These are phyloP conservation scores for Penicillium crustosum DNA, from an alignment of 2,329 filamentous ascomycete genomes.

Conservation along the genomic window DNA sequence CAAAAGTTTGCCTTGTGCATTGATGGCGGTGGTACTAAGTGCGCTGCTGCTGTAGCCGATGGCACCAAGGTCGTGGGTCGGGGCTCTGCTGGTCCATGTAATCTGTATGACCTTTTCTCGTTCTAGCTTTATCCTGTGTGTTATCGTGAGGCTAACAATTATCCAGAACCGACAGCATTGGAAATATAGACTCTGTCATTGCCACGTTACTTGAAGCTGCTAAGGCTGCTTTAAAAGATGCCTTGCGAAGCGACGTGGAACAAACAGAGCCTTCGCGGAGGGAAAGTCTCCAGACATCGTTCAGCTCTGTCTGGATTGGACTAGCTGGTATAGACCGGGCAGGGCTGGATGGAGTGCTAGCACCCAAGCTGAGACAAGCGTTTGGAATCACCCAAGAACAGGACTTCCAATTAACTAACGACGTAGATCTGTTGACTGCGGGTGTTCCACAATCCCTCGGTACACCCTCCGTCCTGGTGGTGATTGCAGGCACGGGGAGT, in stretches of 20 bases:
- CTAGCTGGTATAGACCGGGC: conserved; percentile 44
- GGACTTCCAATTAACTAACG: conserved; percentile 37
- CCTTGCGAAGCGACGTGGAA: neutral
- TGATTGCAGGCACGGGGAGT: conserved; percentile 48
- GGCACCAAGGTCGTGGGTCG: conserved; percentile 24
- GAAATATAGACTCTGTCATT: conserved; percentile 27
- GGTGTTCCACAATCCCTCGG: conserved; percentile 18
- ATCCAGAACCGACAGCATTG: conserved; percentile 21
- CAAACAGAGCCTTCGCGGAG: conserved; percentile 5
- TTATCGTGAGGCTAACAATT: neutral
- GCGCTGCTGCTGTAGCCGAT: conserved; percentile 40
- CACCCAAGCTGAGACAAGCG: conserved; percentile 27
- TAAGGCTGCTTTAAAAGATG: conserved; percentile 15
- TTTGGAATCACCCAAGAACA: conserved; percentile 28
- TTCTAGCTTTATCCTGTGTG: no score
- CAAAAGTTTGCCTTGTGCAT: conserved; percentile 37
- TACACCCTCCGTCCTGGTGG: conserved; percentile 30
- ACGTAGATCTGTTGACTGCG: conserved; percentile 43
- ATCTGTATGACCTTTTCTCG: conserved; percentile 35
- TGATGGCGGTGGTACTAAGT: conserved; percentile 47
- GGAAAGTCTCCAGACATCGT: conserved; percentile 12
- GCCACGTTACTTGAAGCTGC: conserved; percentile 26
- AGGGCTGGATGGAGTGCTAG: conserved; percentile 28
- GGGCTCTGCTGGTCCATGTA: conserved; percentile 41
- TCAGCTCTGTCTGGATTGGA: conserved; percentile 42